A percentile compares a stretch with the other conserved stretches of the same genome.
Evolutionary conservation across 345 rosid genomes (phyloP).

Genomic region (Viola odorata): DNA sequence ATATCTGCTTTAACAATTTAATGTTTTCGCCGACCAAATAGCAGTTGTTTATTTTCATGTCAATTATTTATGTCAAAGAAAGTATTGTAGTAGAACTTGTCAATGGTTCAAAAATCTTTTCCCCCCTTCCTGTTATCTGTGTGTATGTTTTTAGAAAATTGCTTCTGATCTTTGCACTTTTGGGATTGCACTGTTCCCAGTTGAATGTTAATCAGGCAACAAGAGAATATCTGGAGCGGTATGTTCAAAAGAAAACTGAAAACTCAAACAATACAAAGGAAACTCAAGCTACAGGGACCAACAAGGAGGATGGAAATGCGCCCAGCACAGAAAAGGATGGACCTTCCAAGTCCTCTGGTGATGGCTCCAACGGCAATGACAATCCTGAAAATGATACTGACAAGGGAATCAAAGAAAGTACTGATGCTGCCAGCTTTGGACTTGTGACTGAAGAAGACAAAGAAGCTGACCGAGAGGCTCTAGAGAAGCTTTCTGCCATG

Average conservation of each 20-base stretch:
- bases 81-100: too few species aligned
- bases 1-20: too few species aligned
- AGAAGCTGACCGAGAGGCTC: conserved; percentile 67
- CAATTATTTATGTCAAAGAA: too few species aligned
- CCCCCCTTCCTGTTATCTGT: not conserved
- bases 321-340: conserved; percentile 38
- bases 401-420: conserved; percentile 46
- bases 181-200: conserved; percentile 29
- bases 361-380: conserved; percentile 28
- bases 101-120: too few species aligned
- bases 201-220: conserved; percentile 91
- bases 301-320: conserved; percentile 41
- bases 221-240: conserved; percentile 66
- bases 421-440: conserved; percentile 59
- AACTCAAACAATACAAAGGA: conserved; percentile 56
- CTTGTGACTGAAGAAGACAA: conserved; percentile 78
- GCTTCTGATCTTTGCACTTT: not conserved
- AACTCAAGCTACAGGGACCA: conserved; percentile 35
- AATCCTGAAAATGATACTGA: conserved; percentile 32
- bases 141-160: not conserved
- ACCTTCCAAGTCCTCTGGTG: conserved; percentile 23
- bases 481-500: conserved; percentile 58
- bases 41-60: too few species aligned
- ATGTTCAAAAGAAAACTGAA: conserved; percentile 77
- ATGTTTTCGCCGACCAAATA: too few species aligned